Base-by-base conservation (phyloP, 1,139 yeast genomes). In the Meyerozyma athensensis region DNA sequence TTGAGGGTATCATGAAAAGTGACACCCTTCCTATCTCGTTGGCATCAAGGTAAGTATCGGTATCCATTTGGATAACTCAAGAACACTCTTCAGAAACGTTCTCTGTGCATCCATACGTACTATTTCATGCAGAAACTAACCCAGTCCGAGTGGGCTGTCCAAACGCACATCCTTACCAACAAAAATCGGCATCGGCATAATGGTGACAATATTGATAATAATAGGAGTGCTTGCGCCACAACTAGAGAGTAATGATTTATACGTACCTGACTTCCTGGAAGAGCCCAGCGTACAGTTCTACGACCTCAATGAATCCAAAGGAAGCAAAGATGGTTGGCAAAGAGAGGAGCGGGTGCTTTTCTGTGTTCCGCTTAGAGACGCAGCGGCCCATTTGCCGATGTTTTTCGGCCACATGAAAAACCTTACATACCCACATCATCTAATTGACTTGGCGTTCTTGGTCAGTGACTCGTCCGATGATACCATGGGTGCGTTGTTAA, bases 331-430 rank as follows among this genome's bases (percentile, higher is more conserved):
- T 45, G 81, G 81, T 4, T 76, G 81, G 81, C 74, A 71, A 41
- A 53, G 63, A 26, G 73, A 74, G 14, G 80, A 76, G 49, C 49
- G 81, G 19, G 78, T 77, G 17, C 52, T 76, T 30, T 74, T 77
- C 47, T 74, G 80, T 47, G 81, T 77, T 5, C 82, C 82, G 1
- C 61, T 77, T 45, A 60, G 82, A 59, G 81, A 77, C 52, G 82
- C 82, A 1, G 75, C 79, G 4, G 69, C 74, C n/a, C 81, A 76
- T 52, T 63, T 77, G 49, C 81, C 81, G 23, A 77, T 76, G 82
- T 76, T 76, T 48, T 77, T 77, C 46, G 65, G 72, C 20, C 80
- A 75, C 49, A 68, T 77, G 78, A 61, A 54, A 43, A 76, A 76
- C 54, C 61, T 77, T 54, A 72, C 80, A 3, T 77, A 76, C 48